A percentile compares a stretch with the other conserved stretches of the same genome.
phyloP scores from a whole-genome alignment of 1,284 basidiomycete species.

The Coriolopsis trogii region DNA sequence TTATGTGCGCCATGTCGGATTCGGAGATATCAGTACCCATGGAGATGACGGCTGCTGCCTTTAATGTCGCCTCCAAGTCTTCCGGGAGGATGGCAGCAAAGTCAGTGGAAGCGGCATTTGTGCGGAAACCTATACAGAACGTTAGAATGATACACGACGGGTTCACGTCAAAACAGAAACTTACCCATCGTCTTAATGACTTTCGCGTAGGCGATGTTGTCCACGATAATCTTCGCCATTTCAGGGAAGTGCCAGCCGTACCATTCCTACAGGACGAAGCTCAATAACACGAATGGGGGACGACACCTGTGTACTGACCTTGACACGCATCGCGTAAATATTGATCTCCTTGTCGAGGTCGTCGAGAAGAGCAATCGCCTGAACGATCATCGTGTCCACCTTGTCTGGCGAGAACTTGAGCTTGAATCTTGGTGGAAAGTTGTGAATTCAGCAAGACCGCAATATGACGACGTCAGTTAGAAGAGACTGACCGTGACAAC shows the following conservation, averaged over 20 bases:
- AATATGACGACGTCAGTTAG: background rate
- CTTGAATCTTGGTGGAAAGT: too few species aligned
- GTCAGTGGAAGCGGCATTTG: conserved; percentile 86
- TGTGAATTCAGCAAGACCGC: background rate
- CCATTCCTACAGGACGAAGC: conserved; percentile 78
- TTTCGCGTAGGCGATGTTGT: conserved; percentile 97
- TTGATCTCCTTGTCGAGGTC: conserved; percentile 99
- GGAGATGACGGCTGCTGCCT: conserved; percentile 92
- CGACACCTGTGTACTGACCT: conserved; percentile 54
- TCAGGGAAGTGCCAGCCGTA: conserved; percentile 99
- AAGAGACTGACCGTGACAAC: conserved; percentile 72
- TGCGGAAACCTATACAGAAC: conserved; percentile 75
- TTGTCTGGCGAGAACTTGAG: conserved; percentile 99
- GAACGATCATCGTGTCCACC: conserved; percentile 99
- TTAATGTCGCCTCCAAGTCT: conserved; percentile 90
- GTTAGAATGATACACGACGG: background rate
- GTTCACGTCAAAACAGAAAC: background rate
- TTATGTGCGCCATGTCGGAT: conserved; percentile 92
- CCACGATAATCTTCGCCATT: conserved; percentile 97
- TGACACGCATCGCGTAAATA: conserved; percentile 98
- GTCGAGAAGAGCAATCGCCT: conserved; percentile 97
- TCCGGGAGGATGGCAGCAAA: conserved; percentile 92
- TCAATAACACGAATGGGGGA: background rate
- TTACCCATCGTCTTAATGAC: conserved; percentile 86
- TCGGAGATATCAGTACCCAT: conserved; percentile 99